Evolutionary conservation across 139 green algal genomes (phyloP).

Genomic region (Chlorella sp.): DNA sequence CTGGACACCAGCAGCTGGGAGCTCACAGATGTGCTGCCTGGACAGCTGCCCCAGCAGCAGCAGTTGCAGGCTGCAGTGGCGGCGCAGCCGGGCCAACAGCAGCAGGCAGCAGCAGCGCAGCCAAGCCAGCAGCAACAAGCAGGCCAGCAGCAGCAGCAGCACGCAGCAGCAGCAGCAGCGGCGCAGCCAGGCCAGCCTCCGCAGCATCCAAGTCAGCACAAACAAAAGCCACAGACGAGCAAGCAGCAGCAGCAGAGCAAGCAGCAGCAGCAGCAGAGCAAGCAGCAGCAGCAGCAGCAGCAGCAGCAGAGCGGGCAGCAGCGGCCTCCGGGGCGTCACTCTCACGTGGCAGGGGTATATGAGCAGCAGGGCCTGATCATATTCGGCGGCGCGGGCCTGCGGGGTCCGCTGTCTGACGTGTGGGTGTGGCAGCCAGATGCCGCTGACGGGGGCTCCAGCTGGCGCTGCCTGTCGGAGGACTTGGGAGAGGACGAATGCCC

Average conservation of each 20-base stretch:
- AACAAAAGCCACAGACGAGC: not conserved
- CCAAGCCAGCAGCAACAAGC: not conserved
- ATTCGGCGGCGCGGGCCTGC: conserved; percentile 70
- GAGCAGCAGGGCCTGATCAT: conserved; percentile 44
- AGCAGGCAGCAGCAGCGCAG: conserved; percentile 28
- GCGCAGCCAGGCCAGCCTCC: not conserved
- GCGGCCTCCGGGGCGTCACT: conserved; percentile 57
- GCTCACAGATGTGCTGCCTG: conserved; percentile 14
- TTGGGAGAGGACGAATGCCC: conserved; percentile 41
- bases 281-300: conserved; percentile 26
- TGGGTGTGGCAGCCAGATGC: conserved; percentile 67
- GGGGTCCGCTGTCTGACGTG: conserved; percentile 64
- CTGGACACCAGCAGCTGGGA: conserved; percentile 27
- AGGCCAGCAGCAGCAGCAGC: conserved; percentile 19
- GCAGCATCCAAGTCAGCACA: conserved; percentile 41
- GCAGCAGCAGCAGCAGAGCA: conserved; percentile 38
- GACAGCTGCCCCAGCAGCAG: conserved; percentile 30
- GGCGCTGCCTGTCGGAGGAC: conserved; percentile 33
- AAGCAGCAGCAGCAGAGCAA: not conserved
- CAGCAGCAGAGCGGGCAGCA: not conserved
- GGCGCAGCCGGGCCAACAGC: not conserved
- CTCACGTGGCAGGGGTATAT: conserved; percentile 56
- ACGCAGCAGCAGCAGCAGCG: not conserved
- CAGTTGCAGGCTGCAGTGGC: conserved; percentile 3
- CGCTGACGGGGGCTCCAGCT: not conserved